Base-by-base conservation (phyloP, 345 rosid species). In the Pugionium cornutum region DNA sequence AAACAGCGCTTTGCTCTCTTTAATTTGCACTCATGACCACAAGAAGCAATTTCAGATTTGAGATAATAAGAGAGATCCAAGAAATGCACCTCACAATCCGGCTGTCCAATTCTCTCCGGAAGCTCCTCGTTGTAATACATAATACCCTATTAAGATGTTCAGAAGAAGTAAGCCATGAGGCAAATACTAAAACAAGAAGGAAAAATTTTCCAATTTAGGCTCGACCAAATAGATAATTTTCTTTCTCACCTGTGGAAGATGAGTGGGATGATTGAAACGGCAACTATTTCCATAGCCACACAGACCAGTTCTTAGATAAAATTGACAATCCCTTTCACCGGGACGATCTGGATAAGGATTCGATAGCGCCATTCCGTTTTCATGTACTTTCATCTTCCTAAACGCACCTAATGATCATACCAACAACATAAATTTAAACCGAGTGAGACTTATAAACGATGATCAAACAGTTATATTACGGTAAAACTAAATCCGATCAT, bases 281-380 rank as follows among this genome's bases (percentile, higher is more conserved):
- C 96, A 88, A 46, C 69, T 86, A 48, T 41, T 84, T 74, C 92
- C 92, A 77, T 83, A 88, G 48, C 86, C 84, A 70, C 96, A 86
- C 0, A 54, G 53, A 30, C 96, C 96, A 62, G 91, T 86, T 79
- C 86, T 86, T 18, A 83, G 29, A 68, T 77, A 88, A 60, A 69
- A 88, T 41, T 62, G 76, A 58, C 96, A 88, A 75, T 88, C 86
- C 18, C 81, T 83, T 77, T 81, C 91, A 25, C 89, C 89, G 1
- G 91, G 89, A 53, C 96, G 96, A 73, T 80, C 88, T 2, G 92
- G 96, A 74, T 86, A 86, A 51, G 73, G 68, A 53, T 77, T 58
- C 11, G 79, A 48, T 64, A 74, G 60, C 66, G 54, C 65, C 74
- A 64, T 56, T 35, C 71, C 69, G 43, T 55, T 62, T 32, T 81